Evolutionary conservation across 1,284 basidiomycete species (phyloP).

Genomic region (Xerocomus amazonicus): DNA sequence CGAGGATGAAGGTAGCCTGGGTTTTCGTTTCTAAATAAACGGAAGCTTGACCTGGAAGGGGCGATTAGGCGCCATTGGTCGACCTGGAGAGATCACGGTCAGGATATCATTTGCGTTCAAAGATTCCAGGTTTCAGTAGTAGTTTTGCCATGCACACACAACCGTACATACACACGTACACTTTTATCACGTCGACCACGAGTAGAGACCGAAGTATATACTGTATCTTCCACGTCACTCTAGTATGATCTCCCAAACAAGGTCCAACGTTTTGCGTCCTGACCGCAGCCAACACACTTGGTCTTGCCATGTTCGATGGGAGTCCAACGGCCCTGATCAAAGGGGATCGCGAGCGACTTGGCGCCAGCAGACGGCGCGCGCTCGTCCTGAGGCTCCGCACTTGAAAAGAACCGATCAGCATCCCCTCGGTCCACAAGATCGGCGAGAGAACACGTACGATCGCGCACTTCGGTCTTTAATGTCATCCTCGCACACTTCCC

Average conservation of each 20-base stretch:
- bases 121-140: no score
- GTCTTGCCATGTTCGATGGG: constrained; percentile 75
- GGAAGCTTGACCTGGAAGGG: background rate
- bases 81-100: no score
- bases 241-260: constrained; percentile 85
- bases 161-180: no score
- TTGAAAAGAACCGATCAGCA: constrained; percentile 30
- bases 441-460: constrained; percentile 55
- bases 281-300: constrained; percentile 82
- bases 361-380: constrained; percentile 97
- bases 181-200: no score
- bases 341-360: constrained; percentile 96
- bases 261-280: constrained; percentile 88
- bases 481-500: constrained; percentile 91
- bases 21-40: constrained; percentile 4
- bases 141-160: no score
- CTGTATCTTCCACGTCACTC: background rate
- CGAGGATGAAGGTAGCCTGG: no score
- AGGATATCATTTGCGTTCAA: no score
- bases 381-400: constrained; percentile 85
- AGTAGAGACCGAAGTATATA: no score
- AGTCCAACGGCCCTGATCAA: constrained; percentile 83
- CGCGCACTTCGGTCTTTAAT: constrained; percentile 93
- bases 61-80: background rate
- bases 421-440: no score